A percentile compares a stretch with the other conserved stretches of the same genome.
phyloP scores from a whole-genome alignment of 176 grass and related monocot species.

The Coix lacrymajobi region DNA sequence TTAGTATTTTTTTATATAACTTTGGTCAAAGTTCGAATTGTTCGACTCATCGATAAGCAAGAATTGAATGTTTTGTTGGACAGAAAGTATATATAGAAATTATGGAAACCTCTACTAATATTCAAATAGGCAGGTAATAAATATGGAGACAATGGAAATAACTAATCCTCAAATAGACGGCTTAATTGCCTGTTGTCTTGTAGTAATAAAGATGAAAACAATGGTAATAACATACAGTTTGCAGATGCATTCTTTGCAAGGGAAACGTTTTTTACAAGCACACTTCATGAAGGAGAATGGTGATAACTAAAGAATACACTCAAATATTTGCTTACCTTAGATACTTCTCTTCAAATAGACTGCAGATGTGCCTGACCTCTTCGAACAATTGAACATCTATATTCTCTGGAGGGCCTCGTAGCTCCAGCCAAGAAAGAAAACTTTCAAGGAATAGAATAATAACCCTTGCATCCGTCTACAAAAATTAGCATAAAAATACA shows the following conservation, averaged over 20 bases:
- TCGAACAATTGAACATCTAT: slow-evolving; percentile 11
- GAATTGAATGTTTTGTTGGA: no score
- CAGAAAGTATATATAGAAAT: no score
- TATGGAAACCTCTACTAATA: background rate
- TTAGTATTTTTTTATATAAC: no score
- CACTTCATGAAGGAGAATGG: background rate
- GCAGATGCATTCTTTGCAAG: background rate
- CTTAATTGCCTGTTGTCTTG: background rate
- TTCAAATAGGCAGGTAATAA: background rate
- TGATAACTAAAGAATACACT: background rate
- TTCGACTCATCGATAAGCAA: no score
- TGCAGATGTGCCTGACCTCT: slow-evolving; percentile 11
- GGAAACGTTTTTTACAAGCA: background rate
- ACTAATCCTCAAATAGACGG: background rate
- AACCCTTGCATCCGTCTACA: slow-evolving; percentile 26
- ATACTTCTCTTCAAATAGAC: slow-evolving; percentile 13
- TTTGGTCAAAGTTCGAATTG: no score
- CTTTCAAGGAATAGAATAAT: slow-evolving; percentile 25
- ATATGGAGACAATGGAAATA: background rate
- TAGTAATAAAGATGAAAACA: background rate
- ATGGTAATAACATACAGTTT: background rate
- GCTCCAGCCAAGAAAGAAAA: slow-evolving; percentile 8
- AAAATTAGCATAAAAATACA: background rate
- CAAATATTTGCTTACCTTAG: slow-evolving; percentile 19
- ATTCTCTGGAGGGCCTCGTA: background rate